Evolutionary conservation across 345 rosid species (phyloP), one percentile per base, ranked within the genome.

Genomic region (Salix exigua): DNA sequence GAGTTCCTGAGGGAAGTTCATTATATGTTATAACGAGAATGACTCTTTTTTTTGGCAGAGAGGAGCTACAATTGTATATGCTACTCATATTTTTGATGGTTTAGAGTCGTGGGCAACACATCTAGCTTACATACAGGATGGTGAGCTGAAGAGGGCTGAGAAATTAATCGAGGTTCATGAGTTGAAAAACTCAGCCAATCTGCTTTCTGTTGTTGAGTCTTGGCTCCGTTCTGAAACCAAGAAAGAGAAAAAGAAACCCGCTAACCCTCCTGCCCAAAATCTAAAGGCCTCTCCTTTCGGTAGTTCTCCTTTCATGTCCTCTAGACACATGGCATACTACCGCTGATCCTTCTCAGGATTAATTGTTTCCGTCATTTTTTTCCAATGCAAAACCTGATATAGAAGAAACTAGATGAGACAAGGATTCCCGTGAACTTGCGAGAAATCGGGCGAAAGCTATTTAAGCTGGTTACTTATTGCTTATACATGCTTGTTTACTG

Each of bases 51-150:
- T 25, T 46, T 79, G 61, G 42, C 77, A 90, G 97, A 89, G 97
- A 83, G 92, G 97, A 82, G 97, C 99, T 70, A 91, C 97, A 28
- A 85, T 95, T 60, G 91, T 92, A 61, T 92, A 95, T 66, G 97
- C 99, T 48, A 92, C 97, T 70, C 97, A 95, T 81, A 95, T 95
- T 50, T 95, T 92, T 68, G 97, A 95, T 14, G 99, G 99, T 51
- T 72, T 92, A 80, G 97, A 95, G 83, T 83, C 90, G 65, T 95
- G 99, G 97, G 97, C 96, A 0, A 90, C 96, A 10, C 89, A 93
- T 88, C 86, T 95, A 40, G 97, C 92, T 25, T 93, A 91, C 82
- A 89, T 92, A 74, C 97, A 92, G 69, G 92, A 93, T 48, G 97
- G 99, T 71, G 87, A 93, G 73, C 73, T 95, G 80, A 89, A 67